Conservation (phyloP, 495 filamentous ascomycete species). For the Neurospora sublineolata region DNA sequence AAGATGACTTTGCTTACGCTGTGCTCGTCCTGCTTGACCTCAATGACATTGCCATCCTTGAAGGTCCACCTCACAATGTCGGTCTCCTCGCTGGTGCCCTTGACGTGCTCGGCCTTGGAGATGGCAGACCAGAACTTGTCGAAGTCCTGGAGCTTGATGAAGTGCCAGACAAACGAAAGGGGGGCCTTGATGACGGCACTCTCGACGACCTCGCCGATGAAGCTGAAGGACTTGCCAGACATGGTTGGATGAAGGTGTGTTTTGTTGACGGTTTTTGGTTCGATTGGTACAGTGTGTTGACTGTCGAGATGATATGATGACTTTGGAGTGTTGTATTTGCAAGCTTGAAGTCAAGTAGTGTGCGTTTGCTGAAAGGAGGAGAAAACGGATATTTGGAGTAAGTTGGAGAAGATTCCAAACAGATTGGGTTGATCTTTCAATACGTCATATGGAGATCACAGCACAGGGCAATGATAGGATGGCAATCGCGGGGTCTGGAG, state of each 20-base stretch:
- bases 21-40: constrained; percentile 64
- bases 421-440: not conserved
- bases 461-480: not conserved
- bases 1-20: constrained; percentile 31
- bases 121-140: constrained; percentile 48
- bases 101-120: constrained; percentile 42
- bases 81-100: constrained; percentile 47
- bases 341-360: not conserved
- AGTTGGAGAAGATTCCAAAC: not conserved
- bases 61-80: constrained; percentile 55
- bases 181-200: constrained; percentile 53
- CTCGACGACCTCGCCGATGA: constrained; percentile 51
- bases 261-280: not conserved
- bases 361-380: not conserved
- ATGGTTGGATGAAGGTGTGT: not conserved
- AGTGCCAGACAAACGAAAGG: constrained; percentile 53
- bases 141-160: constrained; percentile 54
- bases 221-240: constrained; percentile 36
- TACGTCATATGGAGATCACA: not conserved
- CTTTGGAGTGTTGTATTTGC: not conserved
- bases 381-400: not conserved
- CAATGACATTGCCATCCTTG: constrained; percentile 48
- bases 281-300: not conserved
- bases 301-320: not conserved
- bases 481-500: not conserved